Evolutionary conservation across 139 green algal species (phyloP), one percentile per base, ranked within the genome.

Genomic region (Deuterostichococcus epilithicus): DNA sequence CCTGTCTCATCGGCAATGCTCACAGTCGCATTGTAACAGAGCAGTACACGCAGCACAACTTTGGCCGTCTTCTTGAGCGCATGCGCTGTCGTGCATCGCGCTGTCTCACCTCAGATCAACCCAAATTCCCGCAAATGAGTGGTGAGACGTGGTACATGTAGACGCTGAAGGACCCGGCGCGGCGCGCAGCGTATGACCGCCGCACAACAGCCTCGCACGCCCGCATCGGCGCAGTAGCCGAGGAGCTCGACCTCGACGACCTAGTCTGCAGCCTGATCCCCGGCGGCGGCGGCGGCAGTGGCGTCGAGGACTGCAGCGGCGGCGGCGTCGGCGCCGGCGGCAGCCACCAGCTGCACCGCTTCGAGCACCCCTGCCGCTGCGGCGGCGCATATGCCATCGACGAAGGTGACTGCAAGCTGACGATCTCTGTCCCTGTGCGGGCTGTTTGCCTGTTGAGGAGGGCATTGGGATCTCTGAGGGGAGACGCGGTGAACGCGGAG

Each of bases 341-440:
- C 18, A 67, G 25, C 35, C 26, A n/a, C 20, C 30, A 25, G 33
- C 39, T 38, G 47, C 32, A 47, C 69, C 30, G 59, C 10, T 73
- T 63, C 28, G 10, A 63, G 52, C 52, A 68, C 39, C 39, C 74
- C 18, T 79, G 74, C 33, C 70, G 74, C 30, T 79, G 74, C 36
- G 74, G 74, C 20, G 74, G 74, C 4, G 63, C 18, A 1, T 79
- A 79, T 42, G 60, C 22, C 32, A 25, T 79, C 15, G 25, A 34
- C 38, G 58, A 36, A 32, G 52, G 52, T 63, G 10, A 3, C 18
- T 63, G 10, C 10, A 63, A n/a, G 52, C 52, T 5, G 20, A 13
- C 52, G 3, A 5, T 63, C 3, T 28, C 52, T 63, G 52, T 20
- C 26, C 8, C 42, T 23, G 42, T 52, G 42, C n/a, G n/a, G n/a